Base-by-base conservation (phyloP, 176 grass and related monocot genomes). In the Juncus effusus region DNA sequence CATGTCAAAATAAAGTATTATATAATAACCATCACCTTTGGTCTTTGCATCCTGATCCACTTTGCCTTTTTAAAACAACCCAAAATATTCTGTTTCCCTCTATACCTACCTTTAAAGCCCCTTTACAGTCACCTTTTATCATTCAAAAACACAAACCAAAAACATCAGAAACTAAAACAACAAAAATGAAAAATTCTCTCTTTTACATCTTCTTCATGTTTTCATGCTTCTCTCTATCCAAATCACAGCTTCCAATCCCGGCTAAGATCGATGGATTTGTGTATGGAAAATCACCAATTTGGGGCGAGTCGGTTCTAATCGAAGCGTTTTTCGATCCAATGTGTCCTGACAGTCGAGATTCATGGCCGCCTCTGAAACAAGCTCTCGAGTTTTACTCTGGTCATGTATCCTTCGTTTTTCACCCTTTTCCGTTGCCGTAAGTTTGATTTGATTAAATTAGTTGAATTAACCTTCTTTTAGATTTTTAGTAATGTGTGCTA, bases 341-440 rank as follows among this genome's bases (percentile, higher is more conserved):
- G 9, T 96, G 92, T 65, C 92, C 91, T 0, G 84, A 96, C 75
- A 96, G 92, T 84, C 84, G 87, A 50, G 92, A 85, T 42, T 81
- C 84, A 0, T 96, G 92, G 92, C 77, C 70, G 16, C 14, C 55
- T 41, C 82, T 96, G 4, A 90, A 87, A 86, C 40, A 85, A 72
- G 84, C 84, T 9, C 58, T 81, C 38, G 13, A 65, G 3, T 78
- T 85, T 83, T 91, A 86, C 42, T 71, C 62, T 38, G 40, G 66
- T 3, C 54, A 54, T 14, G 52, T 91, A 16, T 78, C 92, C 8
- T n/a, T 96, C 61, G 79, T 96, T 19, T 70, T 81, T 8, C 92
- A 96, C 53, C 79, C 86, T 65, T 96, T 91, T 41, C 76, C 92
- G 2, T 83, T 96, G 12, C 87, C 84, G 87, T 96, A 50, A 91